Percentiles rank a stretch among this genome's conserved stretches.
Evolutionary conservation across 345 rosid species (phyloP).

Genomic region (Theobroma cacao): DNA sequence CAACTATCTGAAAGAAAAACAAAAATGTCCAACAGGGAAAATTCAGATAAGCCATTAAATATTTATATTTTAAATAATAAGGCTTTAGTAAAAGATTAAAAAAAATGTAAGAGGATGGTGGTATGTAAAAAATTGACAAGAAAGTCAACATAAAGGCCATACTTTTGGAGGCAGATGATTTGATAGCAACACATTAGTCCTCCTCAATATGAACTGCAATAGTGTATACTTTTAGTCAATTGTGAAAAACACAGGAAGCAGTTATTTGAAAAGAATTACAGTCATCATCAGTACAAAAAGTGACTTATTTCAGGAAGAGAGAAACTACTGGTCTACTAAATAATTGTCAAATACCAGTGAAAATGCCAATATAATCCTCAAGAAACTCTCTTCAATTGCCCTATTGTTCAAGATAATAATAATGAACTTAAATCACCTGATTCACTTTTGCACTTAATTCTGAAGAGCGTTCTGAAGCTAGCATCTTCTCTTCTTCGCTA

Average conservation of each 20-base stretch:
- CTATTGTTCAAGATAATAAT: constrained; percentile 3
- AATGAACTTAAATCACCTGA: constrained; percentile 56
- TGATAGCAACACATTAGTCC: constrained; percentile 90
- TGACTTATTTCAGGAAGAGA: constrained; percentile 2
- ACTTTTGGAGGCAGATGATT: constrained; percentile 99
- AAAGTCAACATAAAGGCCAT: not conserved
- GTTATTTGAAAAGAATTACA: not conserved
- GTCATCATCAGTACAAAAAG: not conserved
- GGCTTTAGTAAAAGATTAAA: not conserved
- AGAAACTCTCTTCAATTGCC: constrained; percentile 8
- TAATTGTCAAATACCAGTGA: not conserved
- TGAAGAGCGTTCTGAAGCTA: constrained; percentile 79
- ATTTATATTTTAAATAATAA: not conserved
- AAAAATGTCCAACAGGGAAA: constrained; percentile 13
- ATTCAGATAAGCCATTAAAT: not conserved
- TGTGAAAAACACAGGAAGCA: constrained; percentile 13
- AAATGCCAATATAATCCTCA: not conserved
- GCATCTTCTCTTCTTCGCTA: constrained; percentile 72
- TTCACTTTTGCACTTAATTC: constrained; percentile 94
- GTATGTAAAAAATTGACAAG: not conserved
- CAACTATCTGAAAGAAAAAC: constrained; percentile 70
- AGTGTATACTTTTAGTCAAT: constrained; percentile 4
- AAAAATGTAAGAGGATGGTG: not conserved
- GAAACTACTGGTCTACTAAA: not conserved
- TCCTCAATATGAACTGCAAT: constrained; percentile 93